Conservation (phyloP, 345 rosid genomes). For the Linum lewisii region DNA sequence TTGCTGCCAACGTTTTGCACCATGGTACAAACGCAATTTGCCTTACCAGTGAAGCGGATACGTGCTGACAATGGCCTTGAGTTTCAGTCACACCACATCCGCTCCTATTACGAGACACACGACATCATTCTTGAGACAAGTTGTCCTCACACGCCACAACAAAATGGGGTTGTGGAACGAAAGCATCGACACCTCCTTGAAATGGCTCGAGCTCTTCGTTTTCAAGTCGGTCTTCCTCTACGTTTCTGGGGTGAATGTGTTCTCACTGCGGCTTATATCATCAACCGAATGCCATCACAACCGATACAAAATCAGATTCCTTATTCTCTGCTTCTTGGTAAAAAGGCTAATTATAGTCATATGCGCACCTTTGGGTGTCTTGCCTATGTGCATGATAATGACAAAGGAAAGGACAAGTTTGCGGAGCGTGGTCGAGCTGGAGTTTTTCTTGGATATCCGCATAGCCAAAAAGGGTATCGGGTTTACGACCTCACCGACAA, state of each 20-base stretch:
- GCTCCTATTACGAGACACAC: background rate
- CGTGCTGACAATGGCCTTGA: background rate
- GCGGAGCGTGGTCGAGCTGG: no score
- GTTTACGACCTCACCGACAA: no score
- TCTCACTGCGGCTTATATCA: background rate
- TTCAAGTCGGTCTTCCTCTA: background rate
- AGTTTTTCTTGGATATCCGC: no score
- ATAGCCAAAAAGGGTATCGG: no score
- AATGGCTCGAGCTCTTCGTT: background rate
- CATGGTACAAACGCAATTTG: background rate
- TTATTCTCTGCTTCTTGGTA: no score
- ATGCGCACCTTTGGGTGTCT: no score
- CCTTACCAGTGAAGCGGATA: background rate
- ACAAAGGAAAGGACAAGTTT: no score
- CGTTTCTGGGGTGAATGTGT: background rate
- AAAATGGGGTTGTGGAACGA: background rate
- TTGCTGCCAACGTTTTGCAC: background rate
- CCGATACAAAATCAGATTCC: no score
- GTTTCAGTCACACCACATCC: background rate
- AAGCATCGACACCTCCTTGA: background rate
- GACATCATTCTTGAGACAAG: background rate
- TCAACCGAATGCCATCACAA: no score
- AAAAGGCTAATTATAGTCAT: no score
- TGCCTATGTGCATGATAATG: no score
- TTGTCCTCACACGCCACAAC: background rate